Evolutionary conservation across 2,329 filamentous ascomycete species (phyloP), one percentile per base, ranked within the genome.

Genomic region (Sclerotinia borealis): DNA sequence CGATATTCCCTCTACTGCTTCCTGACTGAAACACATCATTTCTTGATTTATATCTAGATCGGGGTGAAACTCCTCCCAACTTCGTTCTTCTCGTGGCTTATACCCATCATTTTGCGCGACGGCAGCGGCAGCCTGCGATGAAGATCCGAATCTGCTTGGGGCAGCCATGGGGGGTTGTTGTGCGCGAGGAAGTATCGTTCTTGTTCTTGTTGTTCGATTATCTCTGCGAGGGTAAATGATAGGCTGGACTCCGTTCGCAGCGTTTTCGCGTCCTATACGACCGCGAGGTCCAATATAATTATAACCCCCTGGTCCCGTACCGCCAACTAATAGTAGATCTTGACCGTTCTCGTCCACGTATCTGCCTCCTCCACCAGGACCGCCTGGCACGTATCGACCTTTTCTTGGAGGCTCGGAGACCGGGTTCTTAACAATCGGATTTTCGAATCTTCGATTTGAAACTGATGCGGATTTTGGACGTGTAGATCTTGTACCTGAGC

Each of bases 51-150:
- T 92, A 77, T 98, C 93, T 59, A 99, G 84, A 71, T 97, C 91
- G 0, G 92, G 92, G 76, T 99, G 95, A 68, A 98, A 98, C 75
- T 99, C 95, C 73, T 97, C 93, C 92, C 93, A 99, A 59, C 92
- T 91, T 67, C 93, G 87, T 79, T 99, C 95, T 77, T 99, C 95
- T 72, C 95, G 85, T 37, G 95, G 95, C 75, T 99, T 99, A 78
- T 98, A 98, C 58, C 93, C 93, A 79, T 98, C 95, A 71, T 87
- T 93, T 74, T 96, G 92, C 69, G 92, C 91, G 64, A 95, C 89
- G 4, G 90, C 92, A 58, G 93, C 91, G 34, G 92, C 92, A 15
- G 93, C 92, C n/a, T 89, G 92, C 37, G 72, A 68, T 19, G 71
- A 71, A 48, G 66, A 72, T 59, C 69, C 72, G 59, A 70, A 69